These are phyloP conservation scores for Piper betle DNA, from an alignment of 164 flowering plant species.

Conservation along the genomic window DNA sequence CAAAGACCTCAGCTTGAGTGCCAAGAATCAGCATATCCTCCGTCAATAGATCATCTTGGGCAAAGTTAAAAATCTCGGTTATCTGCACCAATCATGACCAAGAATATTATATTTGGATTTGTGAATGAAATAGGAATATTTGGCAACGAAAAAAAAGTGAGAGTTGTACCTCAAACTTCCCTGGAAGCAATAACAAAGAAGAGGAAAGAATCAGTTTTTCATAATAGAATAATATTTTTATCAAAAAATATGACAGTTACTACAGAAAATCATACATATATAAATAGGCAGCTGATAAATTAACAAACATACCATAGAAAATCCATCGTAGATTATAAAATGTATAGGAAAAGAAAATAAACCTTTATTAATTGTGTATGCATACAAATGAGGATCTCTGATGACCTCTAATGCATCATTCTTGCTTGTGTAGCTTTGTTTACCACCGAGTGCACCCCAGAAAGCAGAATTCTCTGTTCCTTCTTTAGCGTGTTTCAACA, in stretches of 20 bases:
- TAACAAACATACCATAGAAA: neutral
- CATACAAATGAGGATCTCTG: constrained; percentile 88
- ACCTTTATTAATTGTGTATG: constrained; percentile 79
- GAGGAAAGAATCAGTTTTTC: constrained; percentile 8
- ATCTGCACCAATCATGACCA: constrained; percentile 30
- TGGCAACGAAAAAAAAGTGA: neutral
- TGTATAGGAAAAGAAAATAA: constrained; percentile 3
- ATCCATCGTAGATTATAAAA: neutral
- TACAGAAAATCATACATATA: constrained; percentile 2
- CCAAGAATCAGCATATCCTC: constrained; percentile 91
- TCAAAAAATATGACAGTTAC: constrained; percentile 11
- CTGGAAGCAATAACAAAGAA: constrained; percentile 32
- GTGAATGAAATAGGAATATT: neutral
- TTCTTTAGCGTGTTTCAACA: constrained; percentile 85
- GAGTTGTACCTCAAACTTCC: constrained; percentile 78
- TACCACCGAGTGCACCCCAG: constrained; percentile 96
- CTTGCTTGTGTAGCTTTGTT: constrained; percentile 80
- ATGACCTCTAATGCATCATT: constrained; percentile 41
- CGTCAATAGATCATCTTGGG: constrained; percentile 93
- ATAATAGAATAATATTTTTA: too few species aligned
- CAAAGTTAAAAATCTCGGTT: constrained; percentile 79
- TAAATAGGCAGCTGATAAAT: neutral
- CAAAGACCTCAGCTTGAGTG: constrained; percentile 93
- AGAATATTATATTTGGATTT: neutral
- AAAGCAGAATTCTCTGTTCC: constrained; percentile 96